A percentile compares a stretch with the other conserved stretches of the same genome.
Conservation (phyloP, 1,284 basidiomycete species). For the Hymenochaete sp. region DNA sequence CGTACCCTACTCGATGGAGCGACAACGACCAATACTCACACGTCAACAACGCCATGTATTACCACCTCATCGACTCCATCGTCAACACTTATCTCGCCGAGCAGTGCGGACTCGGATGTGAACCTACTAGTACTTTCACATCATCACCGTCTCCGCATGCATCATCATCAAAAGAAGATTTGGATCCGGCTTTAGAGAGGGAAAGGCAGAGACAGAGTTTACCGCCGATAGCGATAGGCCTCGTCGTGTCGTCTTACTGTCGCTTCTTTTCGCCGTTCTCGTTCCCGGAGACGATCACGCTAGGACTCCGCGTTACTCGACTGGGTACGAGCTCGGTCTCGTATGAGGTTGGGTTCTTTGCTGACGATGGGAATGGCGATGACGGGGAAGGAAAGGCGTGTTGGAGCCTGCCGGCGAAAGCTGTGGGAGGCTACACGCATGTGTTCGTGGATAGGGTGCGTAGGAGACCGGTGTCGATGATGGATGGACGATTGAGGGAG, state of each 20-base stretch:
- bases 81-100: conserved; percentile 66
- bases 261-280: conserved; percentile 62
- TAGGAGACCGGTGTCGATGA: conserved; percentile 40
- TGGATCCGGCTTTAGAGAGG: no score
- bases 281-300: conserved; percentile 57
- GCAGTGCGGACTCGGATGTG: conserved; percentile 43
- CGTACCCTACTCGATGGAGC: conserved; percentile 65
- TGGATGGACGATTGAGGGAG: conserved; percentile 32
- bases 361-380: conserved; percentile 25
- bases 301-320: conserved; percentile 55
- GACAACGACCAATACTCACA: conserved; percentile 78
- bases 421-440: conserved; percentile 72
- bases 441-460: conserved; percentile 61
- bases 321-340: conserved; percentile 64
- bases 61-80: conserved; percentile 69
- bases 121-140: no score
- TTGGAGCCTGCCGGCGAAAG: no score
- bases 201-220: no score
- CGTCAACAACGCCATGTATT: conserved; percentile 72
- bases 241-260: conserved; percentile 66
- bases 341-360: conserved; percentile 68
- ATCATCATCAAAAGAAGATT: background rate
- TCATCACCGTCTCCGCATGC: conserved; percentile 25
- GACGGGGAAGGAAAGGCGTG: conserved; percentile 27
- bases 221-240: conserved; percentile 55